Base-by-base conservation (phyloP, 495 filamentous ascomycete species). In the Cairneyella variabilis region DNA sequence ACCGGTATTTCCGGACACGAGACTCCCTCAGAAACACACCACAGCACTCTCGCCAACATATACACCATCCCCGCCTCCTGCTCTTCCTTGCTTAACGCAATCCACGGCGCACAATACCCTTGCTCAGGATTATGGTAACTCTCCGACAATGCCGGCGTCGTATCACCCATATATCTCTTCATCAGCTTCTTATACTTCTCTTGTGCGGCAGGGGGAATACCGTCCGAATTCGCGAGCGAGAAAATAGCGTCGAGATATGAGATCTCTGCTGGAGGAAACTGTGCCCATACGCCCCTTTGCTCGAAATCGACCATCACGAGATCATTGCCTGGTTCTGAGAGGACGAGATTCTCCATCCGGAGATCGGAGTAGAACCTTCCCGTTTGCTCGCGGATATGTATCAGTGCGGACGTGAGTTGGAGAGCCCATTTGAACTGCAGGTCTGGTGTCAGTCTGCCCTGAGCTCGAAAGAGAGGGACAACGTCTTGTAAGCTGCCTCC, bases 1-100 rank as follows among this genome's bases (percentile, higher is more conserved):
- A 75, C 65, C 3, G 73, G 72, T 1, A 67, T 67, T 39, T 61
- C 66, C 68, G 48, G 71, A 70, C 53, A 11, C 3, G 4, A 20
- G 10, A 71, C 69, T 3, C 72, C 72, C 57, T 79, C 75, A 45
- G 76, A 79, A 12, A 79, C 69, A 58, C 76, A 79, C 75, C 75
- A 79, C 26, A 79, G 60, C 6, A 76, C 60, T 3, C 71, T 64
- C 1, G 72, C 76, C 25, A 79, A 69, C 74, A 77, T 77, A 53
- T 77, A 79, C 7, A 76, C 76, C 49, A 72, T 68, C 18, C 69
- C 71, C 0, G 73, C 65, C 47, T 79, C 76, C 54, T 72, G 71
- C 58, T 77, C 75, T 9, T 37, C 32, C 11, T 17, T 62, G 54
- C 21, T 62, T 56, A 26, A 30, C 41, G 21, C 69, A 71, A 41